Conservation (phyloP, 768 basidiomycete species). For the Leucocoprinus sp. region DNA sequence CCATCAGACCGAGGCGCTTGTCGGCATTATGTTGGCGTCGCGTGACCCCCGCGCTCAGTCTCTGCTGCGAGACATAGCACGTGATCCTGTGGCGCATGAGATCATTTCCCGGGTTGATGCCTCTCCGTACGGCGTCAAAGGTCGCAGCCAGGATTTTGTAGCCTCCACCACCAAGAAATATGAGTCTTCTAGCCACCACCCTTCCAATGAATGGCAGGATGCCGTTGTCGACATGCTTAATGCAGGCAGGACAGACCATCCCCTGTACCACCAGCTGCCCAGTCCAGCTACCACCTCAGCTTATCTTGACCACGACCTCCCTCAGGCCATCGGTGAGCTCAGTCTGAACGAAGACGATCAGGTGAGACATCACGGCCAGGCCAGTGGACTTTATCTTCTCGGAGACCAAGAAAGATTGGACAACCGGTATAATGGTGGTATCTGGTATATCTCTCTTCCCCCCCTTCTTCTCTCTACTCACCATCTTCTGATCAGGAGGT, state of each 20-base stretch:
- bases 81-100: slow-evolving; percentile 69
- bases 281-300: slow-evolving; percentile 12
- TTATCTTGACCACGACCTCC: too few relatives aligned
- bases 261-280: slow-evolving; percentile 6
- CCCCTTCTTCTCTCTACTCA: slow-evolving; percentile 3
- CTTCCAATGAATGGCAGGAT: slow-evolving; percentile 82
- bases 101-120: slow-evolving; percentile 78
- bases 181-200: too few relatives aligned
- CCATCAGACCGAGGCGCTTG: slow-evolving; percentile 84
- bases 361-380: slow-evolving; percentile 82
- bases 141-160: slow-evolving; percentile 42
- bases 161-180: slow-evolving; percentile 5
- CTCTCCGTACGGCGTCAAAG: slow-evolving; percentile 70
- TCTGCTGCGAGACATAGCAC: slow-evolving; percentile 42
- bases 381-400: slow-evolving; percentile 70
- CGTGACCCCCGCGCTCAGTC: slow-evolving; percentile 31
- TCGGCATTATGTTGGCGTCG: slow-evolving; percentile 70
- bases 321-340: slow-evolving; percentile 76
- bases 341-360: slow-evolving; percentile 83
- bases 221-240: slow-evolving; percentile 40
- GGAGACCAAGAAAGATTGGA: slow-evolving; percentile 53
- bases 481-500: slow-evolving; percentile 45
- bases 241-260: slow-evolving; percentile 16
- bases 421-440: slow-evolving; percentile 64
- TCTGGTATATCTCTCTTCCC: slow-evolving; percentile 43